Base-by-base conservation (phyloP, 2,329 filamentous ascomycete genomes). In the Juglanconis oblonga region DNA sequence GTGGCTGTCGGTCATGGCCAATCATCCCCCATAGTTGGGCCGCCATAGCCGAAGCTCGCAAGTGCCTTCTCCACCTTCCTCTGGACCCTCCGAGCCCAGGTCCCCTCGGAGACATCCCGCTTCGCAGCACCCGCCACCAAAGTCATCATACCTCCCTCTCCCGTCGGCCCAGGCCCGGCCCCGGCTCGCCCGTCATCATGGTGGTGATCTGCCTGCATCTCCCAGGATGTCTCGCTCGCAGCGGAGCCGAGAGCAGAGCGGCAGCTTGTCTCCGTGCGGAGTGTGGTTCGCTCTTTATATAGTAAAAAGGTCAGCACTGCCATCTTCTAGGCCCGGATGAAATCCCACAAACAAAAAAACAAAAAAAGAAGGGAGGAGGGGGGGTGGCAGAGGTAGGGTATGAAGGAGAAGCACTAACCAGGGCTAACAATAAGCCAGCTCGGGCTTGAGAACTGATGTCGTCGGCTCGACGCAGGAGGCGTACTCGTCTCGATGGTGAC, bases 371-470 rank as follows among this genome's bases (percentile, higher is more conserved):
- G 17, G 17, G 17, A 24, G 17, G 2, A 2, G 17, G 17, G 17
- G 17, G 17, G 17, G n/a, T n/a, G 17, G 17, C 17, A 24, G 45
- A 48, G 10, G 36, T 38, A n/a, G 11, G 13, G 2, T 14, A 32
- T 3, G 32, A n/a, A 35, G 31, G n/a, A 10, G 14, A 4, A 35
- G 13, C 14, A 35, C 48, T 51, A 11, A 51, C 48, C 48, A 51
- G 53, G 42, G 32, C 53, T 55, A 11, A 29, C 32, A 31, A 55
- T 49, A 11, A 55, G 53, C 53, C 53, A 55, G 32, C 42, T 55
- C 1, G 44, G 53, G 7, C 31, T 36, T n/a, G 53, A 36, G 31
- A 55, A 55, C 6, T 33, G 7, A 4, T 36, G 44, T 8, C 8
- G 11, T 10, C 29, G n/a, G 11, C 44, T 29, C 8, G 32, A 33